Percentiles rank a stretch among this genome's conserved stretches.
Conservation (phyloP, 2,329 filamentous ascomycete genomes). For the Epichloe bromicola region DNA sequence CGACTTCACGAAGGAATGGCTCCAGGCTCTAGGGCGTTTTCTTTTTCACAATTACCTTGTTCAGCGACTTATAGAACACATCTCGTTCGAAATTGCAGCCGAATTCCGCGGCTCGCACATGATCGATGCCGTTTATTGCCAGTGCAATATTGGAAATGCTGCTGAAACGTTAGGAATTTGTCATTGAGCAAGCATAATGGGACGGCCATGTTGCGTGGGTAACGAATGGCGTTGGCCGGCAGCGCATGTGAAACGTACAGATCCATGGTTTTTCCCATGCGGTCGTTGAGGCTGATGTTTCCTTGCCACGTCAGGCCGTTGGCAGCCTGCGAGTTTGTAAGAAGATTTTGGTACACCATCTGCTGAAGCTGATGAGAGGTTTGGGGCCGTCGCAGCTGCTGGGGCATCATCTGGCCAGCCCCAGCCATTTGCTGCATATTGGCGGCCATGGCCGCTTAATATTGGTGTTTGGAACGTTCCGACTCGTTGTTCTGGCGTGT, state of each 20-base stretch:
- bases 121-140: slow-evolving; percentile 28
- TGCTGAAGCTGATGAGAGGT: slow-evolving; percentile 21
- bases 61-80: slow-evolving; percentile 29
- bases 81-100: slow-evolving; percentile 36
- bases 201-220: not conserved
- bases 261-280: slow-evolving; percentile 28
- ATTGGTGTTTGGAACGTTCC: not conserved
- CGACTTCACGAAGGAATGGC: not conserved
- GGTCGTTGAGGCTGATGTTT: slow-evolving; percentile 24
- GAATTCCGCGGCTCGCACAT: slow-evolving; percentile 26
- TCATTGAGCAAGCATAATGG: not conserved
- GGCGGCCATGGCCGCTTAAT: slow-evolving; percentile 41
- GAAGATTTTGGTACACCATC: slow-evolving; percentile 27
- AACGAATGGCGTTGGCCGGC: not conserved
- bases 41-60: slow-evolving; percentile 26
- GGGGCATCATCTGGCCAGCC: slow-evolving; percentile 32
- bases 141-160: slow-evolving; percentile 41
- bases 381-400: slow-evolving; percentile 24
- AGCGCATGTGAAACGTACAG: slow-evolving; percentile 22
- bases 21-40: not conserved
- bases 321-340: slow-evolving; percentile 19
- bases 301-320: slow-evolving; percentile 27
- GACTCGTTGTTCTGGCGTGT: not conserved
- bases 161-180: slow-evolving; percentile 4
- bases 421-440: slow-evolving; percentile 45